A percentile compares a stretch with the other conserved stretches of the same genome.
Conservation (phyloP, 1,284 basidiomycete genomes). For the Microbotryum lychnidis-dioicae region DNA sequence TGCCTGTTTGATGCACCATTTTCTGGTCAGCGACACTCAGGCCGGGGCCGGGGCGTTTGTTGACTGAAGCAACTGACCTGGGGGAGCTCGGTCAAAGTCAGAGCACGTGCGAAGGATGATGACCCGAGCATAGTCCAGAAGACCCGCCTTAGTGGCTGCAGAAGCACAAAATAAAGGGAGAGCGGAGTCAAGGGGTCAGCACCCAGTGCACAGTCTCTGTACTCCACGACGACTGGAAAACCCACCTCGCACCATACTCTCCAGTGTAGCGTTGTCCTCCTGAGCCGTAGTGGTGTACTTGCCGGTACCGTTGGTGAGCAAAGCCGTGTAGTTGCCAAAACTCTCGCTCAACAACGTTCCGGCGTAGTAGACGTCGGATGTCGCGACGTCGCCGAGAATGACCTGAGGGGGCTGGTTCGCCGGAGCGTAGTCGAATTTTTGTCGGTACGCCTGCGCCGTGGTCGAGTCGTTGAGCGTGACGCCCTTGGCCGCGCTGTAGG, state of each 20-base stretch:
- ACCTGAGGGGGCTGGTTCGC: constrained; percentile 41
- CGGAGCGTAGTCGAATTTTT: constrained; percentile 40
- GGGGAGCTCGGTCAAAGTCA: constrained; percentile 46
- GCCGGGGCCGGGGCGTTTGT: no score
- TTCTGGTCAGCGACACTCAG: not conserved
- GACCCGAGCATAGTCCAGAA: constrained; percentile 46
- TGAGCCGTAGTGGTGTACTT: constrained; percentile 45
- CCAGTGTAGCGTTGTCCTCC: constrained; percentile 49
- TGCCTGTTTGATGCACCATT: not conserved
- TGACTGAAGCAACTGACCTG: constrained; percentile 26
- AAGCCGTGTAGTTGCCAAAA: constrained; percentile 44
- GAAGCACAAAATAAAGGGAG: not conserved
- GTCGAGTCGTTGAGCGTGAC: constrained; percentile 43
- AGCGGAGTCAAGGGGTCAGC: no score
- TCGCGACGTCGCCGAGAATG: constrained; percentile 30
- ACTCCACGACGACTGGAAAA: not conserved
- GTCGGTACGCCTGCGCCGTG: constrained; percentile 40
- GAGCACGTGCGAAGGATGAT: constrained; percentile 47
- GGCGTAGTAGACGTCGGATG: constrained; percentile 45
- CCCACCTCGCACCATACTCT: constrained; percentile 42
- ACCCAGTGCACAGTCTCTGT: no score
- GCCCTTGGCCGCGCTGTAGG: constrained; percentile 38
- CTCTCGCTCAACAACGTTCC: constrained; percentile 43
- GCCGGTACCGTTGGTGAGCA: constrained; percentile 42
- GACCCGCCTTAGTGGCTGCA: constrained; percentile 39